Evolutionary conservation across 345 rosid species (phyloP), one percentile per base, ranked within the genome.

Genomic region (Clarkia xantiana): DNA sequence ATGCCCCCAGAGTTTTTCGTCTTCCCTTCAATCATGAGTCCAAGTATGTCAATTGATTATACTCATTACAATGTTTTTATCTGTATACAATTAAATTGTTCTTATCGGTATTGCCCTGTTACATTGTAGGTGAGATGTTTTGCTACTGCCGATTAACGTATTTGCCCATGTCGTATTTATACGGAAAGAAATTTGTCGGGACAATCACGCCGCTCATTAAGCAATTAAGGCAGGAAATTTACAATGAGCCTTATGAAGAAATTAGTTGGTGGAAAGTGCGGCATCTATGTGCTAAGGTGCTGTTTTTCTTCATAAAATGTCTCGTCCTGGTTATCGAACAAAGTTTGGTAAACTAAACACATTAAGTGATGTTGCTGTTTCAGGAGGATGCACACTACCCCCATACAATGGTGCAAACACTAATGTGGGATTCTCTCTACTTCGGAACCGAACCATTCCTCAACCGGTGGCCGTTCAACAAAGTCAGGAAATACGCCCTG

Each of bases 1-100:
- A 76, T 79, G 86, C 86, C 86, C 51, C 86, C 86, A 0, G 86
- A 79, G 64, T 76, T 79, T 54, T 79, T 82, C 82, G 59, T 73
- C 17, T 67, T 79, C 54, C 86, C 86, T 52, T 64, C 79, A 2
- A 71, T 55, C 57, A 55, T 78, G 68, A 77, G 71, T 60, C 85
- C 81, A 64, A 74, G 84, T 75, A 55, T 44, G 17, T 45, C 17
- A 25, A 17, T 20, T 18, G 25, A 29, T 15, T 7, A 23, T 20
- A 11, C 22, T 61, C 4, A 15, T 17, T 36, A 13, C n/a, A 8
- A 7, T 17, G 2, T 5, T 17, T 1, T 10, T 9, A 18, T 2
- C 34, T 36, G 6, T 16, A 11, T 12, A 52, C 11, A 17, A 4
- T 19, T 3, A n/a, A 41, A 41, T 6, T 4, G 11, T 10, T 40